Base-by-base conservation (phyloP, 345 rosid genomes). In the Zanthoxylum bungeanum region DNA sequence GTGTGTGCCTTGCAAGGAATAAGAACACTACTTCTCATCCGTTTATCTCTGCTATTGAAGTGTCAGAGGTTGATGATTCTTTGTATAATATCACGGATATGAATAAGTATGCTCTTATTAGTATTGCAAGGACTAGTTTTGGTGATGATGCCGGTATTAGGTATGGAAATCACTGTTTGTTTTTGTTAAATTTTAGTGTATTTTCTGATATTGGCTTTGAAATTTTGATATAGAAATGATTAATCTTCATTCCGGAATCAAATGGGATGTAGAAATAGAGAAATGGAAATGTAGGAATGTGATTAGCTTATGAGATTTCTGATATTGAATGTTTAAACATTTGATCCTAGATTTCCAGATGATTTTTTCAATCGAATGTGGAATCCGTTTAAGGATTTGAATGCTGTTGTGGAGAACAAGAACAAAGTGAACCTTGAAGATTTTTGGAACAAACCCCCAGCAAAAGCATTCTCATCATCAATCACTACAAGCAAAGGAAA, bases 1-100 rank as follows among this genome's bases (percentile, higher is more conserved):
- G 95, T 46, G 82, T 94, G 62, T 92, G 98, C 73, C 79, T 90
- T 36, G 97, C 93, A 3, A 88, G 92, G 79, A 94, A 84, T n/a
- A 60, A 74, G 30, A 50, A 80, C 0, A 94, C 98, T 0, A 55
- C 46, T 36, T 87, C 97, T 0, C 74, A 82, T 27, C 98, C 98
- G 17, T 94, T 94, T 51, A 88, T 94, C 40, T 87, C 95, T 1
- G 87, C 93, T 53, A 75, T 94, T 53, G 98, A 92, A 64, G 72
- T 92, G 22, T 78, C 75, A 42, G 70, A 78, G 73, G 88, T 92
- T 53, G 95, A 92, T 17, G 88, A 81, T 68, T 40, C 87, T 3
- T 64, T 85, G 78, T 94, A 94, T 75, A 94, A 90, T 73, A 77
- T 86, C 11, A 89, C 95, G 0, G 84, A 89, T 72, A 85, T 87